Evolutionary conservation across 2,329 filamentous ascomycete species (phyloP).

Genomic region (Mycocentrospora acerina): DNA sequence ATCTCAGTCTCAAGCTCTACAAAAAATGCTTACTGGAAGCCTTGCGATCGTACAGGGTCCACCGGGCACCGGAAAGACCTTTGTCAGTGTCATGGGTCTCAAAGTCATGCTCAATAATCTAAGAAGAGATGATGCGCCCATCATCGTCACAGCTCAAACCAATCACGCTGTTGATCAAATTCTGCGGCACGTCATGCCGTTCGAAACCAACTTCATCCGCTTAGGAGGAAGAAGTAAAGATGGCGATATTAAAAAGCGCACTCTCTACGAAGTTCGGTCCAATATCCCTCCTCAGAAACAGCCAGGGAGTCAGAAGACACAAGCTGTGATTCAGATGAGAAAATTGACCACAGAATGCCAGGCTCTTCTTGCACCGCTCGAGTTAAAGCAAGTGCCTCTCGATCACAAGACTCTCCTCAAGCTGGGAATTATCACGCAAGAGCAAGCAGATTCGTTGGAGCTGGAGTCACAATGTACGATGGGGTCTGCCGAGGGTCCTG

Average conservation of each 20-base stretch:
- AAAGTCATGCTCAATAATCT: constrained; percentile 65
- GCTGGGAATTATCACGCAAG: constrained; percentile 60
- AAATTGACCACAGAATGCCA: constrained; percentile 26
- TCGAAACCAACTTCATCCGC: constrained; percentile 64
- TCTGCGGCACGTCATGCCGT: constrained; percentile 62
- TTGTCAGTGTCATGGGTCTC: constrained; percentile 73
- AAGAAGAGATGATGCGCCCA: constrained; percentile 58
- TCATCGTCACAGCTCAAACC: constrained; percentile 82
- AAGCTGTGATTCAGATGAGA: constrained; percentile 47
- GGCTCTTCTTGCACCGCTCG: constrained; percentile 27
- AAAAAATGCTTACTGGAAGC: constrained; percentile 68
- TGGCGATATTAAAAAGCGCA: constrained; percentile 63
- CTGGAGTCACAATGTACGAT: constrained; percentile 50
- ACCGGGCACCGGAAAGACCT: constrained; percentile 78
- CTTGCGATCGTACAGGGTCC: constrained; percentile 82
- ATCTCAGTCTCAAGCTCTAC: constrained; percentile 70
- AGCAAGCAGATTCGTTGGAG: constrained; percentile 64
- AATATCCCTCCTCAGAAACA: constrained; percentile 19
- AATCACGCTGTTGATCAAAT: constrained; percentile 90
- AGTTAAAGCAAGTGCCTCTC: constrained; percentile 19
- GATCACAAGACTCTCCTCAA: constrained; percentile 50
- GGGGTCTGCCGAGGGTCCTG: constrained; percentile 30
- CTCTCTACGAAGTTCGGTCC: constrained; percentile 62
- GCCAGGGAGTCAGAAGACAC: constrained; percentile 42
- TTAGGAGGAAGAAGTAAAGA: constrained; percentile 71